Evolutionary conservation across 1,284 basidiomycete species (phyloP).

Genomic region (Ustilago loliicola): DNA sequence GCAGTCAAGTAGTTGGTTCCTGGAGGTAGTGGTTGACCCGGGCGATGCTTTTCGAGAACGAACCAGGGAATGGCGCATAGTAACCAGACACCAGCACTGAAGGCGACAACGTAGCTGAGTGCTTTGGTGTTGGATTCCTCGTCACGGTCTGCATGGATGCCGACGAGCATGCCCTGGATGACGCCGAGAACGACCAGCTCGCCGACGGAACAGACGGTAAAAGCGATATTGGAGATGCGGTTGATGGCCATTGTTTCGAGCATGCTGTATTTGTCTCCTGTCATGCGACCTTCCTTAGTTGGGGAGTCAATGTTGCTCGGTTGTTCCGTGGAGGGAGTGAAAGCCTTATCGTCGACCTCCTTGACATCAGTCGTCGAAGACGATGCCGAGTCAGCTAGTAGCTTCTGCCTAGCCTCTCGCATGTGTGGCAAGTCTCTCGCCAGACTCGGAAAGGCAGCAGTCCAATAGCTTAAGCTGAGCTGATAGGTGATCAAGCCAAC

Average conservation of each 20-base stretch:
- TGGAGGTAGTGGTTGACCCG: conserved; percentile 75
- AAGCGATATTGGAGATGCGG: conserved; percentile 84
- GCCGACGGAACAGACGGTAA: conserved; percentile 81
- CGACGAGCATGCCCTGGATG: conserved; percentile 83
- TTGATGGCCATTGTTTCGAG: conserved; percentile 87
- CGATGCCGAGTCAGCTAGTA: conserved; percentile 71
- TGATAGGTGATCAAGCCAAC: conserved; percentile 85
- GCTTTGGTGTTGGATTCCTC: conserved; percentile 73
- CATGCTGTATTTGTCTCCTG: conserved; percentile 77
- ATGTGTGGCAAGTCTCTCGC: conserved; percentile 82
- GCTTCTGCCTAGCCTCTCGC: conserved; percentile 76
- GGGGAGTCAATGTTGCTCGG: neutral
- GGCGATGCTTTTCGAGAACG: conserved; percentile 70
- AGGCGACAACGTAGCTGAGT: conserved; percentile 66
- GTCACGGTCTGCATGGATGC: conserved; percentile 72
- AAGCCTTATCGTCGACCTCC: conserved; percentile 6
- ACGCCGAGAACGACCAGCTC: conserved; percentile 80
- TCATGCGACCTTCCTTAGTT: conserved; percentile 23
- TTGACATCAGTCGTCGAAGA: neutral
- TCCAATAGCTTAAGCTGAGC: conserved; percentile 83
- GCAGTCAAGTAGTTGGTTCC: conserved; percentile 77
- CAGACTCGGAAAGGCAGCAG: conserved; percentile 83
- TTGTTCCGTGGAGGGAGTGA: conserved; percentile 28
- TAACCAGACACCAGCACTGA: conserved; percentile 73
- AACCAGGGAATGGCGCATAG: conserved; percentile 84